A percentile compares a stretch with the other conserved stretches of the same genome.
phyloP scores from a whole-genome alignment of 2,329 filamentous ascomycete species.

The Phaeosphaeria sp. region DNA sequence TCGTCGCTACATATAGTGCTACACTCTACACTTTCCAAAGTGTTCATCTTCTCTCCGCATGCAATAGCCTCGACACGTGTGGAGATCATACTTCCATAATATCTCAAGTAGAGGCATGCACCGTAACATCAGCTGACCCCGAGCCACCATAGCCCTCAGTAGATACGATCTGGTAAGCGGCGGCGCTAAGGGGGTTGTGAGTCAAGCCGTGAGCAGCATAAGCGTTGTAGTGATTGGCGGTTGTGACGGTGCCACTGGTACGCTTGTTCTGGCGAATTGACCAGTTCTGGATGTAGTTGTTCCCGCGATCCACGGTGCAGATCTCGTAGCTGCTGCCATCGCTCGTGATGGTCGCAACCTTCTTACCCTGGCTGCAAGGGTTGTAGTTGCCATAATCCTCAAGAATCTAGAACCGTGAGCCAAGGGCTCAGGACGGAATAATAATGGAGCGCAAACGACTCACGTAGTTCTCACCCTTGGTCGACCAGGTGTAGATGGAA shows the following conservation, averaged over 20 bases:
- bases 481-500: neutral
- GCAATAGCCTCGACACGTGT: too few species aligned
- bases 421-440: too few species aligned
- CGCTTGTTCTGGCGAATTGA: neutral
- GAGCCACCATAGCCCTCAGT: neutral
- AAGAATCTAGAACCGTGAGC: neutral
- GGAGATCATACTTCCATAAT: too few species aligned
- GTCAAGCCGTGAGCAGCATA: neutral
- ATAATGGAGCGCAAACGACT: neutral
- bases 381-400: neutral
- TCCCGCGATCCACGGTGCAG: neutral
- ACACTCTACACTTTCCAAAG: too few species aligned
- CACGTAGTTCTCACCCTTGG: neutral
- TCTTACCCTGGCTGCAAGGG: neutral
- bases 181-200: neutral
- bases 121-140: neutral
- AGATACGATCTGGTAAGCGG: neutral
- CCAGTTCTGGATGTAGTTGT: conserved; percentile 2
- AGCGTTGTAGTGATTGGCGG: neutral
- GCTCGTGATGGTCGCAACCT: neutral
- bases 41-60: too few species aligned
- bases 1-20: too few species aligned
- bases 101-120: too few species aligned
- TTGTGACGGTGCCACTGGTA: neutral
- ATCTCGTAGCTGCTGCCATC: neutral